These are phyloP conservation scores for Fusarium sp. DNA, from an alignment of 2,329 filamentous ascomycete species.

Conservation along the genomic window DNA sequence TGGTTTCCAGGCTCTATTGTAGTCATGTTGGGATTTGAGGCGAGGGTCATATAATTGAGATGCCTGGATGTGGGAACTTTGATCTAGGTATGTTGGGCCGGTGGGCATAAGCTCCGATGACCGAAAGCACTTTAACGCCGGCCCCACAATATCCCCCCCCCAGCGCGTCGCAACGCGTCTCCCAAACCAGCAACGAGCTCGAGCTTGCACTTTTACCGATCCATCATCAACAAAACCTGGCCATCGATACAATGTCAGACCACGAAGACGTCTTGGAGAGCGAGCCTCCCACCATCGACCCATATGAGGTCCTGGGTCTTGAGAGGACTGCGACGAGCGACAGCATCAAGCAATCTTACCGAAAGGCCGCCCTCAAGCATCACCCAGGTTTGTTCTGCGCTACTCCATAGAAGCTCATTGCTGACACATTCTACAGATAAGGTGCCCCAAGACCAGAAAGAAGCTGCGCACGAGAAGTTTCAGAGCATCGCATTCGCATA, in stretches of 20 bases:
- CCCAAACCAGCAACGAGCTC: background rate
- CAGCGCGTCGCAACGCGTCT: conserved; percentile 46
- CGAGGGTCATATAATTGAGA: background rate
- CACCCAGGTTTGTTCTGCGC: conserved; percentile 76
- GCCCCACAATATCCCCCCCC: conserved; percentile 32
- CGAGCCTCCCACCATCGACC: conserved; percentile 75
- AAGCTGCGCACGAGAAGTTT: conserved; percentile 82
- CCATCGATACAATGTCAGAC: conserved; percentile 58
- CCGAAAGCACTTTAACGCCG: conserved; percentile 44
- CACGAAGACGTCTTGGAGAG: conserved; percentile 67
- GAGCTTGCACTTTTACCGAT: background rate
- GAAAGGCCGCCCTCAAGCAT: conserved; percentile 87
- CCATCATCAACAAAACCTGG: conserved; percentile 29
- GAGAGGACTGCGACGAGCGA: conserved; percentile 78
- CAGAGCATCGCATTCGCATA: conserved; percentile 95
- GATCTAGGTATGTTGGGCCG: conserved; percentile 22
- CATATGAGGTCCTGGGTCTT: conserved; percentile 84
- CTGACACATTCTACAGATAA: conserved; percentile 73
- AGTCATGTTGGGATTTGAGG: conserved; percentile 39
- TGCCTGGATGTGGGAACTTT: conserved; percentile 1
- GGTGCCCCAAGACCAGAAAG: conserved; percentile 74
- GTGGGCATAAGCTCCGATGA: conserved; percentile 38
- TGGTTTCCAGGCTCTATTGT: conserved; percentile 57
- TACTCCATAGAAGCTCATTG: background rate
- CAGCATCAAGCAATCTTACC: conserved; percentile 91